Conservation (phyloP, 106 monocot species). For the Cymbidium sinense region DNA sequence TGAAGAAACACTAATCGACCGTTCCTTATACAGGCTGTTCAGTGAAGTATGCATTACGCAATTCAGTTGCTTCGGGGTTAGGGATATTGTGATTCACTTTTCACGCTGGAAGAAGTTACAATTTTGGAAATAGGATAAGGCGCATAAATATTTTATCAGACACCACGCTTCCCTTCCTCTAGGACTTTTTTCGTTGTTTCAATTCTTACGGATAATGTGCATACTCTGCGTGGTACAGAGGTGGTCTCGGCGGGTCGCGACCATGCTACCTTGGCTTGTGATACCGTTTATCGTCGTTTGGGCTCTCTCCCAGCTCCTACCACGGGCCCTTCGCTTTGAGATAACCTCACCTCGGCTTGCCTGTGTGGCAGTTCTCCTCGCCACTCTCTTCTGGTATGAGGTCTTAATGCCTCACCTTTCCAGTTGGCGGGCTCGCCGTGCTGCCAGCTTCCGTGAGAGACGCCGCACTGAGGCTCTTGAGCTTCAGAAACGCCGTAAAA, state of each 20-base stretch:
- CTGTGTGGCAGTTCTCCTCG: conserved; percentile 44
- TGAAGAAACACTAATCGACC: conserved; percentile 12
- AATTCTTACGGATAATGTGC: conserved; percentile 37
- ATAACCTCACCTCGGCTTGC: conserved; percentile 43
- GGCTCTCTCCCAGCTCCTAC: conserved; percentile 51
- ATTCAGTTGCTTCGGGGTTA: no score
- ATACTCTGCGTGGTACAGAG: conserved; percentile 59
- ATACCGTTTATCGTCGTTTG: conserved; percentile 39
- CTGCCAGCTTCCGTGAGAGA: conserved; percentile 41
- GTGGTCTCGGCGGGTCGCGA: conserved; percentile 39
- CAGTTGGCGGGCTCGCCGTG: conserved; percentile 36
- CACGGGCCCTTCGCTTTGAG: conserved; percentile 34
- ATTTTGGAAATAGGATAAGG: not conserved
- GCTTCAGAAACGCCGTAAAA: conserved; percentile 46
- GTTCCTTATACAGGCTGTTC: not conserved
- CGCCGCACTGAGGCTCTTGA: conserved; percentile 33
- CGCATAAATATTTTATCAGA: not conserved
- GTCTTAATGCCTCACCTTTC: conserved; percentile 45
- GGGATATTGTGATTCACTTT: no score
- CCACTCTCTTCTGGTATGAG: conserved; percentile 48
- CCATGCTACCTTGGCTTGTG: conserved; percentile 68
- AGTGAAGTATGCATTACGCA: no score
- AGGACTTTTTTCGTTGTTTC: not conserved
- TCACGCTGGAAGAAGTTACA: not conserved
- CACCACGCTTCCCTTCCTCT: not conserved